Evolutionary conservation across 768 basidiomycete species (phyloP).

Genomic region (Suillus spraguei): DNA sequence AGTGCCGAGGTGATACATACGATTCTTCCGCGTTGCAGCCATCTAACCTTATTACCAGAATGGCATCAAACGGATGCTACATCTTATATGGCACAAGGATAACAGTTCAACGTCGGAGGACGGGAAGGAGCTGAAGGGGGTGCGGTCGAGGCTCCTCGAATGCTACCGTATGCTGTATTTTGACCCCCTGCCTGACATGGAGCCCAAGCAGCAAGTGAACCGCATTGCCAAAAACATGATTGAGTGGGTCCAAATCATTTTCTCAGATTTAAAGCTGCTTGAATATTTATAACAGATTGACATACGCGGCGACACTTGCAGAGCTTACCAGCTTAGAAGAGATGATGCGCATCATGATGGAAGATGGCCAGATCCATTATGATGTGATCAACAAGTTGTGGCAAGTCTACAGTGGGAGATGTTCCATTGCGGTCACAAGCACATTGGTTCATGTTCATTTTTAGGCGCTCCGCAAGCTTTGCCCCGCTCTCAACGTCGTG

Average conservation of each 20-base stretch:
- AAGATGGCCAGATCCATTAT: conserved; percentile 76
- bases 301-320: conserved; percentile 90
- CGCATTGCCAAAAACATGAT: conserved; percentile 97
- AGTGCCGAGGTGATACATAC: conserved; percentile 63
- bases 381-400: conserved; percentile 92
- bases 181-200: conserved; percentile 72
- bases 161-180: conserved; percentile 90
- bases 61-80: conserved; percentile 95
- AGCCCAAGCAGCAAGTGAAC: conserved; percentile 85
- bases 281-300: conserved; percentile 57
- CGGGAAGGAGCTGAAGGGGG: conserved; percentile 81
- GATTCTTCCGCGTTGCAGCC: background rate
- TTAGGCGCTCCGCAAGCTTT: conserved; percentile 75
- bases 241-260: conserved; percentile 56
- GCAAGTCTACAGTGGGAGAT: conserved; percentile 87
- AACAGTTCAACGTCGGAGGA: conserved; percentile 79
- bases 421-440: background rate
- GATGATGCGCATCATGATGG: conserved; percentile 96
- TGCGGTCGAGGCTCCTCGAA: conserved; percentile 85
- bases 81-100: conserved; percentile 97
- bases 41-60: conserved; percentile 42
- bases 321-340: conserved; percentile 96
- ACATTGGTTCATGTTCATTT: background rate
- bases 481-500: conserved; percentile 85
- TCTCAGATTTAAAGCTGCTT: conserved; percentile 5